phyloP scores from a whole-genome alignment of 345 rosid species.

The Corymbia maculata region DNA sequence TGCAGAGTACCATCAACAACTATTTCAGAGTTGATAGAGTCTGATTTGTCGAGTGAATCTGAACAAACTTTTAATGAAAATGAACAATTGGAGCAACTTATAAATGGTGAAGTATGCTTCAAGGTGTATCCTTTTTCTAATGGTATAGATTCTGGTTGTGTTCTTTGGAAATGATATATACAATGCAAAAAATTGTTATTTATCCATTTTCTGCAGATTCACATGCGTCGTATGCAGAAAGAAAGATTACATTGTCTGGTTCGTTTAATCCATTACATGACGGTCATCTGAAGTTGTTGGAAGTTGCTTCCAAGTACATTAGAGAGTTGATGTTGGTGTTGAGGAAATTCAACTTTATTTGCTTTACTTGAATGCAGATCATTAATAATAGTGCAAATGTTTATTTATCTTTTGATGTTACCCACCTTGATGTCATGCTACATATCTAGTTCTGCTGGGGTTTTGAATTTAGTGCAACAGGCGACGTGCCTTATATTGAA shows the following conservation, averaged over 20 bases:
- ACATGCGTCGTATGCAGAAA: slow-evolving; percentile 23
- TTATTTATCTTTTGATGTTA: neutral
- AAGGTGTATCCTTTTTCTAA: slow-evolving; percentile 67
- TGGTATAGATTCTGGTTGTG: slow-evolving; percentile 30
- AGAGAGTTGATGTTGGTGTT: neutral
- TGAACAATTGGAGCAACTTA: slow-evolving; percentile 68
- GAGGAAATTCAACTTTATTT: neutral
- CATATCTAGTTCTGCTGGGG: neutral
- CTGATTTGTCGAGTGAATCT: slow-evolving; percentile 43
- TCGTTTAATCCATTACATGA: slow-evolving; percentile 92
- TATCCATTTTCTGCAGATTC: slow-evolving; percentile 24
- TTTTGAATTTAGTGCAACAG: neutral
- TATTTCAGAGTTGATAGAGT: slow-evolving; percentile 43
- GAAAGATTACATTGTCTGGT: slow-evolving; percentile 82
- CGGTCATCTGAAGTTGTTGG: slow-evolving; percentile 84
- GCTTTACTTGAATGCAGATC: neutral
- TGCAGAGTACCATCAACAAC: slow-evolving; percentile 50
- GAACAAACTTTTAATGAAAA: slow-evolving; percentile 53
- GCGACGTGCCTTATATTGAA: neutral
- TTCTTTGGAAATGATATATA: neutral
- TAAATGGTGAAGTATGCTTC: slow-evolving; percentile 56
- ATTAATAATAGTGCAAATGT: neutral
- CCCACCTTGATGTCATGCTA: neutral
- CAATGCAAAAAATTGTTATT: neutral
- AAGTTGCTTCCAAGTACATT: slow-evolving; percentile 72